phyloP scores from a whole-genome alignment of 23 red algal genomes.

The Gracilariopsis chorda region DNA sequence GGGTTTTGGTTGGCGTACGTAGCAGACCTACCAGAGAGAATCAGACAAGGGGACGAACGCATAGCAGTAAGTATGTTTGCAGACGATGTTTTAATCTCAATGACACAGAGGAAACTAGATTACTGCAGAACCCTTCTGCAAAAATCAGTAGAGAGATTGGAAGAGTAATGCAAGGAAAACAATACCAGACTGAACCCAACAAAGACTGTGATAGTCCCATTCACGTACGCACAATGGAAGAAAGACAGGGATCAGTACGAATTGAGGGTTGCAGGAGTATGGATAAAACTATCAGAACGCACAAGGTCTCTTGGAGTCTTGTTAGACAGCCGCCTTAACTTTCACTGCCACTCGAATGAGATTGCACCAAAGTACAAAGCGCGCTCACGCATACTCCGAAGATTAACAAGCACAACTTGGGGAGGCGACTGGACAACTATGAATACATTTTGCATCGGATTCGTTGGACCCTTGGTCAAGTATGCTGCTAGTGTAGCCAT shows the following conservation, averaged over 20 bases:
- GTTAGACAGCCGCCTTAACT: not conserved
- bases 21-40: too few species aligned
- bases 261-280: not conserved
- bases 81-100: too few species aligned
- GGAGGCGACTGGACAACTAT: not conserved
- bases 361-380: not conserved
- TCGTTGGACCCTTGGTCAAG: not conserved
- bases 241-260: not conserved
- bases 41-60: too few species aligned
- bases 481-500: not conserved
- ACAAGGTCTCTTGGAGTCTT: not conserved
- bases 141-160: not conserved
- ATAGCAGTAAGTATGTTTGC: too few species aligned
- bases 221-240: not conserved
- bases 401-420: not conserved
- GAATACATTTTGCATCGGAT: not conserved
- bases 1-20: too few species aligned
- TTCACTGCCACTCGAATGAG: slow-evolving; percentile 10
- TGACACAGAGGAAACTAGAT: not conserved
- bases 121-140: not conserved
- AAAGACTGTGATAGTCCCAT: not conserved
- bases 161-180: not conserved
- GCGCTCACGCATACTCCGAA: not conserved
- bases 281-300: not conserved
- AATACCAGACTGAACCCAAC: not conserved